Conservation (phyloP, 2,329 filamentous ascomycete genomes). For the Monosporascus sp. region DNA sequence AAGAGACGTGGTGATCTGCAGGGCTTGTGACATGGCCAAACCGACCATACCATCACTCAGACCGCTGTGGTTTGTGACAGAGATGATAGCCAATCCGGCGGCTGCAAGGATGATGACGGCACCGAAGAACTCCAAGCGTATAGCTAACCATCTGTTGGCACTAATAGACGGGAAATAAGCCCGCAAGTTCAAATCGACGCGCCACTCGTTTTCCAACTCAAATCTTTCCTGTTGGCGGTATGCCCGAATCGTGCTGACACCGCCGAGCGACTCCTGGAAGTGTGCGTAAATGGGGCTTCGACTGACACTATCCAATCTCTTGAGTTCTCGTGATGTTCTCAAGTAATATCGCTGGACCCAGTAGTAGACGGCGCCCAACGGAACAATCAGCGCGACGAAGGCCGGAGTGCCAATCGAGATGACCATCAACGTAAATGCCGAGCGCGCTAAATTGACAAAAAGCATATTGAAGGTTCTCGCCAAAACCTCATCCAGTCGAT, state of each 20-base stretch:
- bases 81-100: conserved; percentile 75
- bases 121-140: conserved; percentile 92
- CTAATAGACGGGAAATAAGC: conserved; percentile 96
- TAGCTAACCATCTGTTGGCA: conserved; percentile 88
- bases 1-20: conserved; percentile 93
- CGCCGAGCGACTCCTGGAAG: conserved; percentile 94
- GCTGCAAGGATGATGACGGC: conserved; percentile 87
- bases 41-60: conserved; percentile 75
- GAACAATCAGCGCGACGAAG: conserved; percentile 76
- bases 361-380: conserved; percentile 75
- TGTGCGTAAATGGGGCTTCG: conserved; percentile 96
- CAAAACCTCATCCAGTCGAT: conserved; percentile 84
- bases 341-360: conserved; percentile 97
- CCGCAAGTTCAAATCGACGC: conserved; percentile 87
- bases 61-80: conserved; percentile 62
- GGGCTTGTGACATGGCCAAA: conserved; percentile 91
- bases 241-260: conserved; percentile 90
- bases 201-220: conserved; percentile 91
- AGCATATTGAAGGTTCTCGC: conserved; percentile 98
- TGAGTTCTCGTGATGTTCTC: conserved; percentile 90
- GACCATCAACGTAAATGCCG: conserved; percentile 78
- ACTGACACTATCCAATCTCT: conserved; percentile 90
- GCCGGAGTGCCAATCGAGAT: conserved; percentile 77
- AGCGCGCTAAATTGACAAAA: conserved; percentile 70
- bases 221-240: conserved; percentile 88